Conservation (phyloP, 2,329 filamentous ascomycete genomes). For the Neoarthrinium moseri region DNA sequence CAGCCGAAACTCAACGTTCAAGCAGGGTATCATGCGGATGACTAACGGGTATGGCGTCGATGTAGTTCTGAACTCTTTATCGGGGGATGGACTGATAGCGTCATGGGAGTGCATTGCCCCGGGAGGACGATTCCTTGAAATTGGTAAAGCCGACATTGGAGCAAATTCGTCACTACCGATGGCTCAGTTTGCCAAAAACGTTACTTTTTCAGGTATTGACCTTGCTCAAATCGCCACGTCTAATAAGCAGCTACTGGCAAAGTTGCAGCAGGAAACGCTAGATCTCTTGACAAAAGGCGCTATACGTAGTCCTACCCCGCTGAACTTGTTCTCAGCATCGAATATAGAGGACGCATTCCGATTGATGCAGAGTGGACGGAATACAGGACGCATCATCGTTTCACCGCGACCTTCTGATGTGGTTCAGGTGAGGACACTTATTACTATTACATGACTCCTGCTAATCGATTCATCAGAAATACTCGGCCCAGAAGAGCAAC, state of each 20-base stretch:
- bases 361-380: not conserved
- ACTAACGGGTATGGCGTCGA: constrained; percentile 22
- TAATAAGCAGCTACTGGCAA: not conserved
- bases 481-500: not conserved
- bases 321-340: not conserved
- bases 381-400: constrained; percentile 1
- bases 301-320: not conserved
- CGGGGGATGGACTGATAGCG: constrained; percentile 19
- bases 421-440: constrained; percentile 10
- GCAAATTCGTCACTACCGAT: constrained; percentile 31
- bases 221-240: not conserved
- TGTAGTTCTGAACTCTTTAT: constrained; percentile 20
- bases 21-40: constrained; percentile 13
- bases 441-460: not conserved
- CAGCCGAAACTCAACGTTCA: constrained; percentile 20
- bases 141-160: constrained; percentile 25
- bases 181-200: constrained; percentile 25
- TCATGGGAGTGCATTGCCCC: constrained; percentile 28
- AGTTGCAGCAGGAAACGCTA: not conserved
- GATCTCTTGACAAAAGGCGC: not conserved
- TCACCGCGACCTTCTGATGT: constrained; percentile 6
- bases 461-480: not conserved
- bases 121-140: constrained; percentile 27
- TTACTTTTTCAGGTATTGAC: constrained; percentile 6
- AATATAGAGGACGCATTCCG: not conserved